These are phyloP conservation scores for Macrotyloma uniflorum DNA, from an alignment of 306 rosid genomes.

Conservation along the genomic window DNA sequence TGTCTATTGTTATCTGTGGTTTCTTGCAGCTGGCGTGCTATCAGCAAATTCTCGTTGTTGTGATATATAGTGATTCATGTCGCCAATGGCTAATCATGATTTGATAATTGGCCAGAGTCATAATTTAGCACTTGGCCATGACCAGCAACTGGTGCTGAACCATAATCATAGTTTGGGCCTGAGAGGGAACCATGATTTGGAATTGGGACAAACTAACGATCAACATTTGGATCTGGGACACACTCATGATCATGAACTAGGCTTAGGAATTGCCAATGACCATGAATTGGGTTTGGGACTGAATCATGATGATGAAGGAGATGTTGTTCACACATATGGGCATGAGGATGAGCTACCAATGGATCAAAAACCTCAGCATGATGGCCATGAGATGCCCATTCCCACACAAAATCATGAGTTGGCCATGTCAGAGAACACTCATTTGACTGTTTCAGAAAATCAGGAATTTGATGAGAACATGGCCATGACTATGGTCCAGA, in stretches of 20 bases:
- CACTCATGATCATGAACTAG: conserved; percentile 52
- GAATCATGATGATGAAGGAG: conserved; percentile 60
- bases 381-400: conserved; percentile 61
- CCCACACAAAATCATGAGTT: conserved; percentile 55
- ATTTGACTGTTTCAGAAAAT: conserved; percentile 58
- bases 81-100: conserved; percentile 75
- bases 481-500: conserved; percentile 55
- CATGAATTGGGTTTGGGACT: conserved; percentile 65
- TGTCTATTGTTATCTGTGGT: conserved; percentile 33
- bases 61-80: conserved; percentile 26
- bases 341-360: conserved; percentile 59
- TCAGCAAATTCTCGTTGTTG: conserved; percentile 24
- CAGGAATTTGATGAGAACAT: conserved; percentile 70
- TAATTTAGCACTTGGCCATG: conserved; percentile 66
- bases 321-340: conserved; percentile 58
- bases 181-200: conserved; percentile 64
- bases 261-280: conserved; percentile 53
- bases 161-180: conserved; percentile 67
- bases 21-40: conserved; percentile 47
- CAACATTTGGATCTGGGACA: conserved; percentile 58
- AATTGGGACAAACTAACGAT: conserved; percentile 55
- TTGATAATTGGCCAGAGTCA: conserved; percentile 75
- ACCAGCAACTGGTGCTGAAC: conserved; percentile 65
- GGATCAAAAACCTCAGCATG: conserved; percentile 77
- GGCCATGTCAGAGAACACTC: conserved; percentile 58